Evolutionary conservation across 257 asterid species (phyloP).

Genomic region (Ballota nigra): DNA sequence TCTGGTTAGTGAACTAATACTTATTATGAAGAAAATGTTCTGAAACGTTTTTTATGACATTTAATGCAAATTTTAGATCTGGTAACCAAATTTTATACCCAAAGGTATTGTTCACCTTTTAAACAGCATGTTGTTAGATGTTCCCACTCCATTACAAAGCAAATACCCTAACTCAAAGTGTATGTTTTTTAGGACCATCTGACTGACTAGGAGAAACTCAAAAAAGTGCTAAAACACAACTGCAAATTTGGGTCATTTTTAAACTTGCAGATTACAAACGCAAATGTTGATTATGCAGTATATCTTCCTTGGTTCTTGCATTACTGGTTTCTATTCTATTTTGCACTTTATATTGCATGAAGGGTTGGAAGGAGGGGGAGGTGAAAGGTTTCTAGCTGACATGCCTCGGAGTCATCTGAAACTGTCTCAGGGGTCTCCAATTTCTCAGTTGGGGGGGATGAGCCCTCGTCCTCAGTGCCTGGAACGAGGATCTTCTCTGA

Average conservation of each 20-base stretch:
- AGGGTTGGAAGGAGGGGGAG: neutral
- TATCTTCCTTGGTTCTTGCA: neutral
- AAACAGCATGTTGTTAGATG: neutral
- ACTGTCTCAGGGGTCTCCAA: constrained; percentile 39
- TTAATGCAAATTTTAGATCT: neutral
- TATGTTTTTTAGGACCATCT: neutral
- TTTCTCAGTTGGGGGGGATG: constrained; percentile 38
- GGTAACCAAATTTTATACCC: neutral
- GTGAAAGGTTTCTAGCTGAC: constrained; percentile 26
- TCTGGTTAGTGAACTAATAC: neutral
- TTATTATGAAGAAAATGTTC: neutral
- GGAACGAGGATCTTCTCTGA: constrained; percentile 86
- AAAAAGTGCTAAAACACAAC: neutral
- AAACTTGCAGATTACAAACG: constrained; percentile 6
- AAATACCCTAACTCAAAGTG: neutral
- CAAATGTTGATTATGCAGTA: neutral
- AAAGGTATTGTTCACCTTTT: neutral
- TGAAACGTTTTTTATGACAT: neutral
- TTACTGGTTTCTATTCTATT: neutral
- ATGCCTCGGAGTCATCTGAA: constrained; percentile 54
- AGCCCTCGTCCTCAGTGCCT: constrained; percentile 51
- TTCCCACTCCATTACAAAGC: neutral
- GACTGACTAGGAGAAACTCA: neutral
- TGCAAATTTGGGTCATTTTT: neutral
- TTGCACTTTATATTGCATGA: neutral